Base-by-base conservation (phyloP, 768 basidiomycete species). In the Tricholoma sp. region DNA sequence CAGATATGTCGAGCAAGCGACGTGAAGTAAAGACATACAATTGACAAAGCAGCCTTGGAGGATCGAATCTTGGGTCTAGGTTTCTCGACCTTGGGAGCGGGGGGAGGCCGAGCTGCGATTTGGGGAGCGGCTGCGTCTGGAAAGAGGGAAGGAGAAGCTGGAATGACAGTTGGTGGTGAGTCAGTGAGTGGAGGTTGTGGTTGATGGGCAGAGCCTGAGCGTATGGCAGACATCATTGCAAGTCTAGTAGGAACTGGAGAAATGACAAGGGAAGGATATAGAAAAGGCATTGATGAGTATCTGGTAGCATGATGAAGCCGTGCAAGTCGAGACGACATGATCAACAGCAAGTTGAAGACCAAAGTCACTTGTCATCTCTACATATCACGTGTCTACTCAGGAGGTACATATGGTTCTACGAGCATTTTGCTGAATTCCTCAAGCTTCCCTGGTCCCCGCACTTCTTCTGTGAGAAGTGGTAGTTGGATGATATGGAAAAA, bases 401-500 rank as follows among this genome's bases (percentile, higher is more conserved):
- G 73, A 49, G 91, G 85, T 3, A 76, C 75, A 68, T 89, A 94
- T 3, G 93, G 91, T 64, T 84, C 79, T 45, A 94, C 84, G 18
- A 96, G 81, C 91, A 95, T 92, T 74, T 86, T 83, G 72, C 91
- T 94, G 68, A 98, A 98, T 68, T 91, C 87, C 66, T 87, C 85
- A 58, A 99, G 82, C 75, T 91, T 95, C 72, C 94, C 89, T 0
- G 93, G 91, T 4, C 97, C 97, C 64, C 97, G 83, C 4, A 98
- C 96, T 73, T 98, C 97, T 69, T 98, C 95, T 4, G 94, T 97
- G 54, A 98, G 83, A 34, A 99, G 75, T 2, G 97, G 97, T 50
- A 99, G 82, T 69, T 89, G 85, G 14, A 98, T 74, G 64, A 99
- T 97, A 71, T 99, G 94, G 86, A 98, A 99, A 71, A 96, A 97